Evolutionary conservation across 2,329 filamentous ascomycete genomes (phyloP), one percentile per base, ranked within the genome.

Genomic region (Teratosphaeria pseudoeucalypti): DNA sequence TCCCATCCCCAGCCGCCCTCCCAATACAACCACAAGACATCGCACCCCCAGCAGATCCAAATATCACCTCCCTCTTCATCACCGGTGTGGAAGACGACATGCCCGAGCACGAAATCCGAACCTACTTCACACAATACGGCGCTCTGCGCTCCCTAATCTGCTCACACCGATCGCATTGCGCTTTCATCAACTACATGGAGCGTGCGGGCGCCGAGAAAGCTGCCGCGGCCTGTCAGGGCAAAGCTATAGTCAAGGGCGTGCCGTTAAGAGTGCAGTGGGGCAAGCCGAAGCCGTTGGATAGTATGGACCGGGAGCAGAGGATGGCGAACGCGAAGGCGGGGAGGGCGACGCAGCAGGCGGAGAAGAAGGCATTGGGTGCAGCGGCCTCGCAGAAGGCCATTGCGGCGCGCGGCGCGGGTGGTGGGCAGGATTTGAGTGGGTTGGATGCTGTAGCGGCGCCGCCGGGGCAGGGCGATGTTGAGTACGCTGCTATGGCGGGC

Each of bases 21-120:
- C 90, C 91, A 2, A 90, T 91, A 0, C 87, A 86, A 16, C 87
- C 89, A 0, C 85, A 90, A 70, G 94, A 99, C 74, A 95, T 92
- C 75, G 75, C 87, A 2, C 94, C 94, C 0, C 95, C 94, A 0
- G 77, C 83, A 2, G 92, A 99, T 70, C 82, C 79, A 59, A 94
- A 89, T 61, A 88, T 99, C 71, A 95, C 90, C 68, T 96, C 92
- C 0, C 82, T 99, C 0, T 99, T 99, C 70, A 82, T 97, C 34
- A 96, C 92, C 0, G 95, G 94, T 9, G 85, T 99, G 2, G 94
- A 99, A 74, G 94, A 99, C 71, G 94, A 99, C 69, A 80, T 99
- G 6, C 92, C 92, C 2, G 94, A 99, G 74, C 86, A 92, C 75
- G 91, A 92, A 68, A 80, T 99, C 29, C 88, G 94, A 55, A 87